Base-by-base conservation (phyloP, 208 protist species). In the Leishmania tarentolae region DNA sequence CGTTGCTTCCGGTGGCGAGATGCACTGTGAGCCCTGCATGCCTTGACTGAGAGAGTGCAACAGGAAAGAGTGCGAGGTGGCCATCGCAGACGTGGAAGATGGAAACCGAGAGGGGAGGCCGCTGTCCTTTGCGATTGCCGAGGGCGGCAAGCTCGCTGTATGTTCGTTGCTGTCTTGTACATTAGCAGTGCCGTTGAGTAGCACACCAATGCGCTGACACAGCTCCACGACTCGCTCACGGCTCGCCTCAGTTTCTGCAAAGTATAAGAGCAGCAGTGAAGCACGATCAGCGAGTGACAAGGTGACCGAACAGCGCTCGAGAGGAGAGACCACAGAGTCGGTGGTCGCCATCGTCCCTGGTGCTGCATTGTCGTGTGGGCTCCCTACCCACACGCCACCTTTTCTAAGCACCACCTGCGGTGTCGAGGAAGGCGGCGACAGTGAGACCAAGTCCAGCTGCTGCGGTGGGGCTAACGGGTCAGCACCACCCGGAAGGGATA, bases 1-100 rank as follows among this genome's bases (percentile, higher is more conserved):
- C 61, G 46, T 75, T n/a, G 68, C 75, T 24, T 82, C 82, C 40
- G 78, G 81, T 11, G 75, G 81, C 31, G 83, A 77, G n/a, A 76
- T 42, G 50, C 80, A 85, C 35, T 50, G 79, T 21, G 87, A 79
- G 68, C 86, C 81, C 5, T 80, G 79, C 44, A 90, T 73, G 79
- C 79, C 78, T 52, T 79, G 76, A 68, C 86, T 87, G 69, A 90
- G 81, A 17, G 78, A 79, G 9, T 50, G 44, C 19, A 82, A 8
- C 4, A 69, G 44, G 28, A 47, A 40, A 5, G 53, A 31, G 53
- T 61, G 31, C 50, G 72, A 57, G 7, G 19, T 53, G 42, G 31
- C 44, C 69, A 74, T 7, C 47, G 71, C 28, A 42, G 71, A 75
- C 71, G 72, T 24, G 37, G 56, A 40, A 35, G 53, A 63, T 6